phyloP scores from a whole-genome alignment of 345 rosid species.

The Excoecaria cochinchinensis region DNA sequence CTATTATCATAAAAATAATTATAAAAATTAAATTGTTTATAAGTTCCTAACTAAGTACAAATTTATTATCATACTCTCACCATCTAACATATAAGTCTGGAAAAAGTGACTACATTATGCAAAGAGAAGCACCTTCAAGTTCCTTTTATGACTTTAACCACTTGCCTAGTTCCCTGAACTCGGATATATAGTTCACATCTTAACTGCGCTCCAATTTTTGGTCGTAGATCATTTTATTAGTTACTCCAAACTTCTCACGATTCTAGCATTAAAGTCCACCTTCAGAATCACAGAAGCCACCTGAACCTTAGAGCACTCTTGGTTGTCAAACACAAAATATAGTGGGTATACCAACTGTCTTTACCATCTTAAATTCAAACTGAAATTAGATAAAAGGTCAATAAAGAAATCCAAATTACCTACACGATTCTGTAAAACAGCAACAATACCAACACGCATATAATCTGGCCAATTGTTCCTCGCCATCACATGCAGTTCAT shows the following conservation, averaged over 20 bases:
- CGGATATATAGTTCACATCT: background rate
- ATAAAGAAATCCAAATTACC: conserved; percentile 33
- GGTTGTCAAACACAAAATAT: background rate
- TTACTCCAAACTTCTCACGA: conserved; percentile 4
- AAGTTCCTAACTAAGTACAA: no score
- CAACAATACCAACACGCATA: conserved; percentile 64
- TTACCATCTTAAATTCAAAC: background rate
- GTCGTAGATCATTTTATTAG: background rate
- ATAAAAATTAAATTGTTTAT: no score
- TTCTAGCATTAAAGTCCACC: background rate
- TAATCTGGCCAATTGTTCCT: conserved; percentile 57
- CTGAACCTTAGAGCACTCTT: background rate
- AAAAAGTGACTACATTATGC: background rate
- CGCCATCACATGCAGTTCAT: conserved; percentile 47
- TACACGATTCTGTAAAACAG: conserved; percentile 82
- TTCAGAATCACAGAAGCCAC: background rate
- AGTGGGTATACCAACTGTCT: no score
- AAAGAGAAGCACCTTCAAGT: conserved; percentile 1
- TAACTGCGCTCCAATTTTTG: background rate
- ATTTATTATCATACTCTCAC: no score
- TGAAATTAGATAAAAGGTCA: conserved; percentile 4
- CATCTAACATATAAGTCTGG: background rate
- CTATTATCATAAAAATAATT: no score
- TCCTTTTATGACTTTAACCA: background rate
- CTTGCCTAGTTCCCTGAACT: background rate